Conservation (phyloP, 23 red algal species). For the Rhodosorus marinus region DNA sequence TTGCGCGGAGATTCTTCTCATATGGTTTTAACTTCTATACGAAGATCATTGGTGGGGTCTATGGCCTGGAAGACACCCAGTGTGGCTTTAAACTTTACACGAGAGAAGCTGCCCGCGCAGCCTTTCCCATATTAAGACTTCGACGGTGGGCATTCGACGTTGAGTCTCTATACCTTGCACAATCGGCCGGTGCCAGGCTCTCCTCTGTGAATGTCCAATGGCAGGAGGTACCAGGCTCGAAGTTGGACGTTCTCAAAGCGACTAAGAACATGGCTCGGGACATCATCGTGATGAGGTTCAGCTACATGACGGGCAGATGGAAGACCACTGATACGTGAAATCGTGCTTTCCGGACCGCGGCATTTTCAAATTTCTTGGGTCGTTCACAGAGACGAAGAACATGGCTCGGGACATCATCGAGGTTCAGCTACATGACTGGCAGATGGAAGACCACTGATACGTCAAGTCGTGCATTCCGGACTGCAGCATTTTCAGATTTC, state of each 20-base stretch:
- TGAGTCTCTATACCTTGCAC: constrained; percentile 70
- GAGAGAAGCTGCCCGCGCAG: constrained; percentile 15
- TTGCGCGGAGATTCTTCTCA: constrained; percentile 38
- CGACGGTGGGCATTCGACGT: constrained; percentile 96
- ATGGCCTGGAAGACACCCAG: constrained; percentile 67
- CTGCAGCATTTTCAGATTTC: too few species aligned
- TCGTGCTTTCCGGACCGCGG: too few species aligned
- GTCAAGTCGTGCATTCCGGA: too few species aligned
- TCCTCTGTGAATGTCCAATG: constrained; percentile 71
- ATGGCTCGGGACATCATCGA: constrained; percentile 61
- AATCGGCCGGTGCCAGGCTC: constrained; percentile 27
- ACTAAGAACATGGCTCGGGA: constrained; percentile 63
- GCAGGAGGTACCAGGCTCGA: constrained; percentile 83
- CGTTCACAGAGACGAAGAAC: constrained; percentile 41
- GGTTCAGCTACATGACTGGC: constrained; percentile 39
- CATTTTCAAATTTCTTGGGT: too few species aligned
- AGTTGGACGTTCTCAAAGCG: constrained; percentile 54
- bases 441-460: constrained; percentile 12
- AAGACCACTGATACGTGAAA: background rate
- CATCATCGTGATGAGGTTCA: constrained; percentile 50
- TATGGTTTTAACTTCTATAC: constrained; percentile 46
- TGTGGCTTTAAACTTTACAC: constrained; percentile 96
- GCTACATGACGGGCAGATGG: constrained; percentile 60
- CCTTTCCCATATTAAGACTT: constrained; percentile 48
- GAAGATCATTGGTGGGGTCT: constrained; percentile 47